phyloP scores from a whole-genome alignment of 257 asterid species.

The Primulina tabacum region DNA sequence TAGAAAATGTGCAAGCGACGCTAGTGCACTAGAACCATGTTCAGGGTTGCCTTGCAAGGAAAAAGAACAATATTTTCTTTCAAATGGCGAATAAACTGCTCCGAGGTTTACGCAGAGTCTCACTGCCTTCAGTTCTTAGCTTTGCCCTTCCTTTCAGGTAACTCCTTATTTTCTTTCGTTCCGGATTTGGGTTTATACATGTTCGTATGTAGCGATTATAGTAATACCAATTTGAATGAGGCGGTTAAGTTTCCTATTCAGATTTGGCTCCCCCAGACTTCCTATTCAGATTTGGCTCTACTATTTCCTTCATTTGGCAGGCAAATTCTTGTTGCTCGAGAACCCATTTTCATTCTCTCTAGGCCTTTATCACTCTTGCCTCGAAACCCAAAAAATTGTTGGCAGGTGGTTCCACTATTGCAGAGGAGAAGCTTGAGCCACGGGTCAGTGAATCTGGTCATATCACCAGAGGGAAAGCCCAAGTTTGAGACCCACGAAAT shows the following conservation, averaged over 20 bases:
- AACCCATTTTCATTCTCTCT: slow-evolving; percentile 25
- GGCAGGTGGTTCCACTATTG: slow-evolving; percentile 16
- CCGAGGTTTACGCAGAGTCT: slow-evolving; percentile 30
- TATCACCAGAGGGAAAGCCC: slow-evolving; percentile 71
- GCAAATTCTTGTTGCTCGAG: slow-evolving; percentile 31
- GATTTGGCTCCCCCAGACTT: not conserved
- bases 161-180: slow-evolving; percentile 3
- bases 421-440: slow-evolving; percentile 53
- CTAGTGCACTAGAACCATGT: not conserved
- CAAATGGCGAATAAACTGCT: slow-evolving; percentile 33
- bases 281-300: not conserved
- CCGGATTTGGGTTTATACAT: not conserved
- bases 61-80: slow-evolving; percentile 5
- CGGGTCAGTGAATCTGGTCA: slow-evolving; percentile 62
- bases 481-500: slow-evolving; percentile 65
- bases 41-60: not conserved
- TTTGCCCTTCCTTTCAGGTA: slow-evolving; percentile 22
- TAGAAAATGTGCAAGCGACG: not conserved
- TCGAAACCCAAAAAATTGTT: slow-evolving; percentile 23
- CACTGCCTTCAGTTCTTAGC: slow-evolving; percentile 22
- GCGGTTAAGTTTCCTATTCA: not conserved
- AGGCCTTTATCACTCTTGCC: slow-evolving; percentile 26
- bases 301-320: slow-evolving; percentile 24
- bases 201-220: not conserved
- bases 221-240: not conserved